A percentile compares a stretch with the other conserved stretches of the same genome.
These are phyloP conservation scores for Aspergillus taichungensis DNA, from an alignment of 495 filamentous ascomycete species.

Conservation along the genomic window DNA sequence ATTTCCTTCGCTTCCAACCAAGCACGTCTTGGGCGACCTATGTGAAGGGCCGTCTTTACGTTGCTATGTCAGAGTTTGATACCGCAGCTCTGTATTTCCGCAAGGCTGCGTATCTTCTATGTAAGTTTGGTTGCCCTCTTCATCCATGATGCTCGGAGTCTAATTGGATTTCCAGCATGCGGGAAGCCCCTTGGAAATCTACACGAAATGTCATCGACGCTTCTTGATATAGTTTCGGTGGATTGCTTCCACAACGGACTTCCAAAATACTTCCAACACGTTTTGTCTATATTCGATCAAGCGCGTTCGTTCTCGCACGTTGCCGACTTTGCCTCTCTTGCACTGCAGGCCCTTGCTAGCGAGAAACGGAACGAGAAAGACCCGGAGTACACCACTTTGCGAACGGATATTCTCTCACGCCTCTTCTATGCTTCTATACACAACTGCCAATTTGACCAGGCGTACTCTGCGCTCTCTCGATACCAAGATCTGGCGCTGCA, in stretches of 20 bases:
- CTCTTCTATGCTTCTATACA: conserved; percentile 74
- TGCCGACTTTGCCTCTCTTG: conserved; percentile 73
- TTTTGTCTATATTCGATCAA: conserved; percentile 72
- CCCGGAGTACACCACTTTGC: conserved; percentile 23
- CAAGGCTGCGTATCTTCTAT: conserved; percentile 72
- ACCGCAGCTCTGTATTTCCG: conserved; percentile 70
- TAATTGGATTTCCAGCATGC: conserved; percentile 22
- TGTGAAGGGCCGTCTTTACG: conserved; percentile 70
- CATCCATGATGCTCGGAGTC: not conserved
- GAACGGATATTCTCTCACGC: conserved; percentile 65
- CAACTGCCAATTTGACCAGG: conserved; percentile 69
- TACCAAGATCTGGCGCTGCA: conserved; percentile 62
- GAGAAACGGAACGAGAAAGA: conserved; percentile 35
- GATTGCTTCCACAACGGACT: conserved; percentile 68
- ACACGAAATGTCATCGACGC: conserved; percentile 44
- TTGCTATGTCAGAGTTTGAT: conserved; percentile 61
- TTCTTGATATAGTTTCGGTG: conserved; percentile 64
- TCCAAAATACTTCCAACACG: conserved; percentile 77
- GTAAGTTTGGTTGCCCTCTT: conserved; percentile 40
- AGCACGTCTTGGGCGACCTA: conserved; percentile 70
- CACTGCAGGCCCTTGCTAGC: conserved; percentile 54
- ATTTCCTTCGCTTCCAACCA: conserved; percentile 63
- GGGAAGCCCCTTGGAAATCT: conserved; percentile 39
- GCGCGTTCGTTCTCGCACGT: conserved; percentile 67
- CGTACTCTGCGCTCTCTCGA: conserved; percentile 66